Evolutionary conservation across 2,329 filamentous ascomycete genomes (phyloP).

Genomic region (Aspergillus novofumigatus): DNA sequence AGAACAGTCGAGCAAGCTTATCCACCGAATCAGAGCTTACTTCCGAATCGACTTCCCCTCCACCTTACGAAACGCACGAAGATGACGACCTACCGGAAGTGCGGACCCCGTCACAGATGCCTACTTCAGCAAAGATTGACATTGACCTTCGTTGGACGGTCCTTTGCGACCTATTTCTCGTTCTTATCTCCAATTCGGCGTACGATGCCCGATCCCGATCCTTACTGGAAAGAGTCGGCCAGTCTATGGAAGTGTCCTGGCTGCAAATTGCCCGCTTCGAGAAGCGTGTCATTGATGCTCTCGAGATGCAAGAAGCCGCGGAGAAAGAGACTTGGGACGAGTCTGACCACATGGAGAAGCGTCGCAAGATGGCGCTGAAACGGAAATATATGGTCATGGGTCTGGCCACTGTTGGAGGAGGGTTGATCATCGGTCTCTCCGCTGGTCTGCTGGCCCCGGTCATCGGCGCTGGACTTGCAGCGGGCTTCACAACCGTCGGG

Average conservation of each 20-base stretch:
- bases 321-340: constrained; percentile 98
- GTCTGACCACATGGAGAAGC: constrained; percentile 82
- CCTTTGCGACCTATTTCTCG: constrained; percentile 88
- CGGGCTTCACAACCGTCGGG: constrained; percentile 92
- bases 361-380: constrained; percentile 76
- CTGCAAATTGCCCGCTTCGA: constrained; percentile 95
- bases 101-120: constrained; percentile 76
- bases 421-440: constrained; percentile 90
- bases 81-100: constrained; percentile 73
- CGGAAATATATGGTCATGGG: constrained; percentile 92
- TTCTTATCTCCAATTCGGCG: constrained; percentile 90
- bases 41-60: constrained; percentile 50
- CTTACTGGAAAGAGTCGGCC: constrained; percentile 77
- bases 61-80: constrained; percentile 56
- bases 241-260: constrained; percentile 77
- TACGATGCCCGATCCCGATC: constrained; percentile 87
- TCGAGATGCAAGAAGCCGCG: constrained; percentile 95
- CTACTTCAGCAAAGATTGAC: constrained; percentile 77
- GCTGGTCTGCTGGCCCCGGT: constrained; percentile 88
- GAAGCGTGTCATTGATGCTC: constrained; percentile 90
- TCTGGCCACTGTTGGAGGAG: constrained; percentile 89
- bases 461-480: constrained; percentile 88
- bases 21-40: constrained; percentile 33
- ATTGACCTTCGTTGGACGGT: constrained; percentile 97
- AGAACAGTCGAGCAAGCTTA: constrained; percentile 23